Evolutionary conservation across 148 eudicot genomes (phyloP), one percentile per base, ranked within the genome.

Genomic region (Suaeda aralocaspica): DNA sequence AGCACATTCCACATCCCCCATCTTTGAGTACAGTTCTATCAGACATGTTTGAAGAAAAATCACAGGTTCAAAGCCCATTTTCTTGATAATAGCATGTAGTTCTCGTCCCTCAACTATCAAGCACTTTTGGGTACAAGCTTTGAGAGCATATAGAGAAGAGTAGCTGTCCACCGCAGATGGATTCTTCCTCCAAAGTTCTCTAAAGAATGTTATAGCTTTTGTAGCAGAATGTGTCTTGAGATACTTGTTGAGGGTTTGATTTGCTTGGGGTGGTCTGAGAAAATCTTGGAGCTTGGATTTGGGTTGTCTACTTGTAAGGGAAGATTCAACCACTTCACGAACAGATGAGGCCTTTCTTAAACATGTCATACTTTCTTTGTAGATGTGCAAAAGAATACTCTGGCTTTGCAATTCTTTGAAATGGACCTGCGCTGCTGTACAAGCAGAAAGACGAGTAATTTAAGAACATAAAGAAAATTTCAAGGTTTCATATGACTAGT

Each of bases 81-180:
- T 77, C 52, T 73, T 66, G 63, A 51, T 66, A 70, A 67, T 63
- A 36, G 77, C 75, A 46, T 80, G 84, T 5, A 80, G 44, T 56
- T 75, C 80, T 30, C 28, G 71, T 10, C 84, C 82, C 76, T 77
- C 73, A 14, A 48, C 26, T 28, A 39, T 12, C 21, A 69, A 77
- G 13, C 79, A n/a, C 6, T 64, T 66, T 75, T 67, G 69, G 29
- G 63, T 62, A 55, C 88, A 84, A 46, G 78, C 77, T 72, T 79
- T 82, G 71, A 80, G 74, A 28, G 53, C 66, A 77, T 58, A 76
- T 57, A 84, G 42, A 50, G 82, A 45, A 31, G 81, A 79, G 78
- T 71, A 82, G 65, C 83, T 79, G 50, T 84, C 85, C 61, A 84
- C 74, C 9, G 74, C 70, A 33, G 78, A 72, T 79, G 72, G 67